Evolutionary conservation across 805 yeast species (phyloP).

Genomic region (Nakazawaea pomicola): DNA sequence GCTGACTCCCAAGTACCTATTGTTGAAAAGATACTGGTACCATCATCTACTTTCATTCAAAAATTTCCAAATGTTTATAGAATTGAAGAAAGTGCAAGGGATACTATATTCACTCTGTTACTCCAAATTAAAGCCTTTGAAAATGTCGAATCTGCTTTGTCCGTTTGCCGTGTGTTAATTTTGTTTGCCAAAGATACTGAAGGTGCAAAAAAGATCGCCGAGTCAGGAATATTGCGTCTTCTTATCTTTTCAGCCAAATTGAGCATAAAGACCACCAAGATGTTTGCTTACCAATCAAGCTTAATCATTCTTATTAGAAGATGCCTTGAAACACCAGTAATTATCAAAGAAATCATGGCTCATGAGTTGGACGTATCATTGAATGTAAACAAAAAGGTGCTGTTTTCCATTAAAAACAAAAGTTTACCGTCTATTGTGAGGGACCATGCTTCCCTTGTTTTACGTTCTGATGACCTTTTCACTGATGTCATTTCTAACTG

Average conservation of each 20-base stretch:
- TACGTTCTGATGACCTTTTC: conserved; percentile 27
- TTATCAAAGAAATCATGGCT: conserved; percentile 43
- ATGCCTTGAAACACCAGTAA: conserved; percentile 58
- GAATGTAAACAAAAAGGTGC: conserved; percentile 24
- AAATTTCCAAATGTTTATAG: conserved; percentile 17
- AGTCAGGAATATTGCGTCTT: conserved; percentile 41
- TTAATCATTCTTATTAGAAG: conserved; percentile 56
- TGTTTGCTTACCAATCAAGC: conserved; percentile 35
- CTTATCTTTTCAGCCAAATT: conserved; percentile 39
- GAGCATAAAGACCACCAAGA: conserved; percentile 30
- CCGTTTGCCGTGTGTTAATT: conserved; percentile 50
- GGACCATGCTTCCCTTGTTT: conserved; percentile 44
- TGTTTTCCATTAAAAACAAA: conserved; percentile 22
- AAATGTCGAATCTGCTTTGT: conserved; percentile 42
- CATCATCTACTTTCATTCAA: conserved; percentile 14
- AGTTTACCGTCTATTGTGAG: conserved; percentile 42
- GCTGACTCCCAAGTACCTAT: conserved; percentile 47
- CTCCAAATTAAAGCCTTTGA: conserved; percentile 34
- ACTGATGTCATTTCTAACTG: conserved; percentile 19
- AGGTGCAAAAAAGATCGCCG: conserved; percentile 34
- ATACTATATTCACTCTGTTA: conserved; percentile 38
- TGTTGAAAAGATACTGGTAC: conserved; percentile 25
- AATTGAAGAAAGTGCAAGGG: conserved; percentile 19
- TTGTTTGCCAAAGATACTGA: conserved; percentile 44
- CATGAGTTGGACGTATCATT: conserved; percentile 44